Evolutionary conservation across 2,329 filamentous ascomycete genomes (phyloP).

Genomic region (Neofusicoccum laricinum): DNA sequence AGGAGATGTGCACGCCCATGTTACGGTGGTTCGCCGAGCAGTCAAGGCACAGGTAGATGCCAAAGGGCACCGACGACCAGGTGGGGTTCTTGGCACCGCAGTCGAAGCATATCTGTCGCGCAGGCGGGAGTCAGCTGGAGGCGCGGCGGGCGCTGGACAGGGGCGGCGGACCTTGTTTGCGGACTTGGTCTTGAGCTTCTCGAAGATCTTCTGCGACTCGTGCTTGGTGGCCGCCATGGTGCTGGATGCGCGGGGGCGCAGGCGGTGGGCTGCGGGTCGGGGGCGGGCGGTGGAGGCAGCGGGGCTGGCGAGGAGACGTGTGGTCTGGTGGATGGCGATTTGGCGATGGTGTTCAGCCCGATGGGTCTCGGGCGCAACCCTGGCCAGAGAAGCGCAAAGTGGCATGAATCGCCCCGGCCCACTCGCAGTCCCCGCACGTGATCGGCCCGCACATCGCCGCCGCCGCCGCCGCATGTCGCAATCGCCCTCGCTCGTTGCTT

Average conservation of each 20-base stretch:
- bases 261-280: neutral
- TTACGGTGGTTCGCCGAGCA: conserved; percentile 97
- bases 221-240: conserved; percentile 77
- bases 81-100: conserved; percentile 97
- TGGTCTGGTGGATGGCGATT: conserved; percentile 5
- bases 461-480: too few relatives aligned
- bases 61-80: conserved; percentile 95
- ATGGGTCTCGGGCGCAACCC: neutral
- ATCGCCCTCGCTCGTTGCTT: neutral
- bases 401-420: conserved; percentile 2
- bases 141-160: conserved; percentile 3
- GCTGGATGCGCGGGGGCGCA: neutral
- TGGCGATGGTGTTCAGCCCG: conserved; percentile 12
- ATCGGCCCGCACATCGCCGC: neutral
- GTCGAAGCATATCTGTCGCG: conserved; percentile 86
- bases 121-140: neutral
- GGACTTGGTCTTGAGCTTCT: conserved; percentile 90
- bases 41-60: conserved; percentile 96
- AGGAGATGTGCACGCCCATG: conserved; percentile 97
- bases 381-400: conserved; percentile 13
- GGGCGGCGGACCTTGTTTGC: conserved; percentile 77
- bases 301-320: neutral
- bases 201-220: conserved; percentile 95
- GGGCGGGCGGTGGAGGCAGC: neutral
- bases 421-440: neutral